These are phyloP conservation scores for Stagonosporopsis rhizophila DNA, from an alignment of 2,329 filamentous ascomycete genomes.

Conservation along the genomic window DNA sequence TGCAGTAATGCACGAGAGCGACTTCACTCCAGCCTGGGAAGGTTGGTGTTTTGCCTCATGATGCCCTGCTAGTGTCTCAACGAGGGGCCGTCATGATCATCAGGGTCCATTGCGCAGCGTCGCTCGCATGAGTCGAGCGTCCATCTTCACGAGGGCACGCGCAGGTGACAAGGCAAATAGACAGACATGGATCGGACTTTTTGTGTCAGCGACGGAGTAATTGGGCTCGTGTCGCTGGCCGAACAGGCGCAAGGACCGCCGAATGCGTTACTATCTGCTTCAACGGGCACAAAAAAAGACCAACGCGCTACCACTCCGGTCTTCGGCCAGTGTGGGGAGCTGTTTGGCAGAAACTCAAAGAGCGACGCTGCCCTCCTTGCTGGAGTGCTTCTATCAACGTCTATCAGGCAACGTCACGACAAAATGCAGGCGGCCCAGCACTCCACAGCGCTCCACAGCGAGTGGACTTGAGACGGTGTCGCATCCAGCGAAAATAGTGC, in stretches of 20 bases:
- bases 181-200: neutral
- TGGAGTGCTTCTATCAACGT: neutral
- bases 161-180: neutral
- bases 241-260: neutral
- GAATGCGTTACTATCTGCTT: neutral
- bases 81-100: conserved; percentile 12
- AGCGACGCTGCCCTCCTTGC: neutral
- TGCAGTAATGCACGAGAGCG: conserved; percentile 5
- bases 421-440: neutral
- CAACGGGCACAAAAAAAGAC: conserved; percentile 2
- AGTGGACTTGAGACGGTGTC: neutral
- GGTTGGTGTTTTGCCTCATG: conserved; percentile 12
- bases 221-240: neutral
- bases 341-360: conserved; percentile 12
- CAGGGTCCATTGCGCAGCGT: conserved; percentile 14
- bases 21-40: conserved; percentile 1
- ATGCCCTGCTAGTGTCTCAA: conserved; percentile 13
- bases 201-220: neutral
- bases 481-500: neutral
- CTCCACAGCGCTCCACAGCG: neutral
- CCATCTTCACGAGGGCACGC: neutral
- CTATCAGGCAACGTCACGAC: neutral
- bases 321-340: conserved; percentile 16
- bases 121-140: neutral
- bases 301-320: conserved; percentile 18